Conservation (phyloP, 1,284 basidiomycete genomes). For the Pholiota adiposa region DNA sequence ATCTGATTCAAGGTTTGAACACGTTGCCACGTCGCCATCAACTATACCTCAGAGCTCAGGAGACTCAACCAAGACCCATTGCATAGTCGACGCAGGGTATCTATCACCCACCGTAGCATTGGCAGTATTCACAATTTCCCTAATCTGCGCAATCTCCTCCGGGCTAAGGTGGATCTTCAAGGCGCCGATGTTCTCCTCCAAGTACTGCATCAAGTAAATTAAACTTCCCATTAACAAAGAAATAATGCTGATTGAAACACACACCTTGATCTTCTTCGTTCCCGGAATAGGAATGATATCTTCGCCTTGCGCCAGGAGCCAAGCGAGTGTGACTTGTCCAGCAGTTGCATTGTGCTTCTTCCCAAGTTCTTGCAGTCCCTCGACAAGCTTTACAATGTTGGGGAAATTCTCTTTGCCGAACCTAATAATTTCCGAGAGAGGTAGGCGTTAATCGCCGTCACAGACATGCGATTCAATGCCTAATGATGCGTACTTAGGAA, state of each 20-base stretch:
- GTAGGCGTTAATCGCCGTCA: too few relatives aligned
- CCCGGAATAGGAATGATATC: constrained; percentile 62
- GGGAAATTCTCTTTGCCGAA: constrained; percentile 56
- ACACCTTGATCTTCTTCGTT: constrained; percentile 46
- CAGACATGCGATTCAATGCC: not conserved
- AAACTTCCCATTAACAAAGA: not conserved
- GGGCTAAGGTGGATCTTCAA: constrained; percentile 37
- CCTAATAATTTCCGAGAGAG: too few relatives aligned
- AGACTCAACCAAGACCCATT: constrained; percentile 25
- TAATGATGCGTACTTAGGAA: constrained; percentile 26
- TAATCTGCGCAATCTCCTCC: constrained; percentile 41
- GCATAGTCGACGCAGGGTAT: constrained; percentile 21
- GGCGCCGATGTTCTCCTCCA: constrained; percentile 46
- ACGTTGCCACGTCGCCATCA: too few relatives aligned
- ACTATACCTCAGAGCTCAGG: constrained; percentile 16
- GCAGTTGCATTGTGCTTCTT: constrained; percentile 50
- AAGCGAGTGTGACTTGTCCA: constrained; percentile 63
- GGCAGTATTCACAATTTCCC: constrained; percentile 37
- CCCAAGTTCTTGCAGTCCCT: constrained; percentile 49
- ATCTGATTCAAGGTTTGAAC: too few relatives aligned
- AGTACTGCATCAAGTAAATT: constrained; percentile 29
- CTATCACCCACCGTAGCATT: constrained; percentile 26
- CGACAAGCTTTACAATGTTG: constrained; percentile 57
- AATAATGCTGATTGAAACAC: too few relatives aligned
- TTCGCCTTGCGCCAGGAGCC: constrained; percentile 58